Base-by-base conservation (phyloP, 2,329 filamentous ascomycete species). In the Ceratocystis cubensis region DNA sequence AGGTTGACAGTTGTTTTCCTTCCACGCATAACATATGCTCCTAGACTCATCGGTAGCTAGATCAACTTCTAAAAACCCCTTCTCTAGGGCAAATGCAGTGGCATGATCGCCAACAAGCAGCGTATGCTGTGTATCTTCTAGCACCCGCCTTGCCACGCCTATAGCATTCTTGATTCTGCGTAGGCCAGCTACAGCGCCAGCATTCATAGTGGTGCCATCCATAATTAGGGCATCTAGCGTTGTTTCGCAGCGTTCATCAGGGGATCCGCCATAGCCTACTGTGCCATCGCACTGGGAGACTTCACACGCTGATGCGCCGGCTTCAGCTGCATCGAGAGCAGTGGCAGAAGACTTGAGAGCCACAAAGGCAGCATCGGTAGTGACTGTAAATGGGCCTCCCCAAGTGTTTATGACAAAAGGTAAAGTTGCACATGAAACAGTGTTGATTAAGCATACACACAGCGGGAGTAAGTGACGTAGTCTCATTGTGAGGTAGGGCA, bases 191-290 rank as follows among this genome's bases (percentile, higher is more conserved):
- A 84, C 81, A 4, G 81, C 80, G 53, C 81, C 81, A 0, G 77
- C 76, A 17, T 82, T 81, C 74, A 84, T 76, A n/a, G 75, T 80
- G 0, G 72, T 73, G 33, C 81, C 81, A 71, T 84, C 81, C 78
- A 83, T 83, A 72, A 84, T 77, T 75, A 84, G 76, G n/a, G 81
- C 81, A 72, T 84, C 81, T 15, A 84, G 79, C 0, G 81, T 83
- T 2, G 81, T 83, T 74, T 83, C 81, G 73, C 81, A 84, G 41
- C 73, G 72, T 71, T 84, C 81, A 69, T 82, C 81, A 0, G 81
- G 80, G 1, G 80, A 82, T 6, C 81, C 81, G 65, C 81, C 81
- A 70, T 75, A 82, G 64, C 81, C 81, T 46, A 84, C 81, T 46
- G 77, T 81, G 62, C 78, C 77, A 71, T 83, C 81, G 73, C 81